phyloP scores from a whole-genome alignment of 2,329 filamentous ascomycete genomes.

The Rosellinia necatrix region DNA sequence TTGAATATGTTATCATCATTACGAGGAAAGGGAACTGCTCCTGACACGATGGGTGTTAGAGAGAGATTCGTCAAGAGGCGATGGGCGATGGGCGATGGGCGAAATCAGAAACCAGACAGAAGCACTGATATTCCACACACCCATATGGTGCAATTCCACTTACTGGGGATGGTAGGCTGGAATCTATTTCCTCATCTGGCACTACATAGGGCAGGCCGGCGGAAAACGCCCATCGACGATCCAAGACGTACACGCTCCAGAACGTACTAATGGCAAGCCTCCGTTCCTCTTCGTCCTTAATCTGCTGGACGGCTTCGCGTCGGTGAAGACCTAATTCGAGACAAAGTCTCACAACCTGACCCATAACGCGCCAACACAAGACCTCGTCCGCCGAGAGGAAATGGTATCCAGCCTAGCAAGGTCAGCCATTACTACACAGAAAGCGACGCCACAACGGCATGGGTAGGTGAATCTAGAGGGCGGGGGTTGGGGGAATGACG shows the following conservation, averaged over 20 bases:
- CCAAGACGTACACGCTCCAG: slow-evolving; percentile 85
- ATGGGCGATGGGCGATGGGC: not conserved
- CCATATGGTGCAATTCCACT: slow-evolving; percentile 36
- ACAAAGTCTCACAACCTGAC: slow-evolving; percentile 79
- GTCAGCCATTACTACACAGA: slow-evolving; percentile 22
- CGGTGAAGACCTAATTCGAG: slow-evolving; percentile 84
- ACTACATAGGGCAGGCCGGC: slow-evolving; percentile 85
- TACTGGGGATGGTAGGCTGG: slow-evolving; percentile 78
- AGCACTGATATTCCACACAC: not conserved
- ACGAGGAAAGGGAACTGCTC: slow-evolving; percentile 71
- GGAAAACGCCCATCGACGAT: slow-evolving; percentile 87
- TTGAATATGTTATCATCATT: slow-evolving; percentile 84
- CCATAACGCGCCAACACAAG: slow-evolving; percentile 85
- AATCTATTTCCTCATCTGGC: slow-evolving; percentile 85
- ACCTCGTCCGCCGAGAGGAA: slow-evolving; percentile 87
- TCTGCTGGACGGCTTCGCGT: slow-evolving; percentile 71
- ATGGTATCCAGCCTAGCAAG: slow-evolving; percentile 64
- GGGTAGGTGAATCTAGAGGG: not conserved
- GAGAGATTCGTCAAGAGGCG: slow-evolving; percentile 3
- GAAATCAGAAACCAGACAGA: not conserved
- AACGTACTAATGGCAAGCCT: slow-evolving; percentile 73
- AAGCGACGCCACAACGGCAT: not conserved
- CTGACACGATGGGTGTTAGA: slow-evolving; percentile 40
- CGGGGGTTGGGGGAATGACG: slow-evolving; percentile 16
- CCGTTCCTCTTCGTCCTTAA: slow-evolving; percentile 71